Conservation (phyloP, 768 basidiomycete species). For the Brasilioporus rufonigricans region DNA sequence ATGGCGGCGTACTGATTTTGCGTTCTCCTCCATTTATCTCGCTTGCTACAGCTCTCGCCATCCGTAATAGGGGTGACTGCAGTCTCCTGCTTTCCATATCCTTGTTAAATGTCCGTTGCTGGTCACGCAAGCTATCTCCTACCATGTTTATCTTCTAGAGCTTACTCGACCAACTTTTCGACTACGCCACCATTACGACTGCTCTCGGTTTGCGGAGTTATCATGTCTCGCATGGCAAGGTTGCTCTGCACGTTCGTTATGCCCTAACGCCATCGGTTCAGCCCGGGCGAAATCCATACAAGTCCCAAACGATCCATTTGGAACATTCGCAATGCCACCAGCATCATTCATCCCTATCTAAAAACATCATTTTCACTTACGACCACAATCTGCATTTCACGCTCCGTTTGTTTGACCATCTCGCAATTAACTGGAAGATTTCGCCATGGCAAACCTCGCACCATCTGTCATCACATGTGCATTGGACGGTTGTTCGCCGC, state of each 20-base stretch:
- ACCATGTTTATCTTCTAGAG: not conserved
- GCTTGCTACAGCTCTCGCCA: slow-evolving; percentile 1
- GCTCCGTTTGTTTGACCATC: slow-evolving; percentile 32
- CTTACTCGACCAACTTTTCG: slow-evolving; percentile 2
- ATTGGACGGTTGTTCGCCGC: slow-evolving; percentile 31
- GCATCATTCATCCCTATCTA: slow-evolving; percentile 20
- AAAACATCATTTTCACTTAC: slow-evolving; percentile 20
- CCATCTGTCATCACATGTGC: slow-evolving; percentile 29
- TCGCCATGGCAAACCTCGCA: slow-evolving; percentile 9
- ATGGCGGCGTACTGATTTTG: slow-evolving; percentile 45
- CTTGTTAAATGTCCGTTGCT: slow-evolving; percentile 3
- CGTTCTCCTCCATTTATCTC: not conserved
- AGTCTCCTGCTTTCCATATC: not conserved
- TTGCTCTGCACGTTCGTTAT: slow-evolving; percentile 15
- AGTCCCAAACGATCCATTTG: slow-evolving; percentile 5
- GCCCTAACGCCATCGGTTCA: slow-evolving; percentile 13
- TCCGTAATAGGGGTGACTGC: not conserved
- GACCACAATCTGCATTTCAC: slow-evolving; percentile 26
- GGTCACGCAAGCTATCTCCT: slow-evolving; percentile 8
- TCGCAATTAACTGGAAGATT: slow-evolving; percentile 14
- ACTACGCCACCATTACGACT: slow-evolving; percentile 12
- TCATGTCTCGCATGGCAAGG: slow-evolving; percentile 13
- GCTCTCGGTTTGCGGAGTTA: slow-evolving; percentile 9
- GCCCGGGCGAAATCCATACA: slow-evolving; percentile 12
- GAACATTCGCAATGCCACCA: slow-evolving; percentile 14